Evolutionary conservation across 179 eudicot species (phyloP), one percentile per base, ranked within the genome.

Genomic region (Heliamphora pulchella): DNA sequence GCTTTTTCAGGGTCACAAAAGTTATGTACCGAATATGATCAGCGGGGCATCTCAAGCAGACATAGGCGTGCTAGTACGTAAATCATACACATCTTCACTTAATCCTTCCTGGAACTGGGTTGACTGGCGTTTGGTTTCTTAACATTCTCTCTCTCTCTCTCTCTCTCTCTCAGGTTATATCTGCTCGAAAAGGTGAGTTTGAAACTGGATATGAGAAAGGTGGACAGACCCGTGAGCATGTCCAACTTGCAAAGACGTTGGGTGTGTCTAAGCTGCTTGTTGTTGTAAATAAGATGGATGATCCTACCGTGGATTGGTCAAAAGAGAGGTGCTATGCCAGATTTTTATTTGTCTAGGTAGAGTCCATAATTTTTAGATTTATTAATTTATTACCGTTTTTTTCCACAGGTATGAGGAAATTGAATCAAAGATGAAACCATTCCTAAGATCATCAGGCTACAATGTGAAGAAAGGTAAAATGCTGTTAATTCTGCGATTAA

Each of bases 41-140:
- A 91, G 92, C 78, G 99, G 99, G 65, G 99, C 99, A 79, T 91
- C 99, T 80, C 99, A 96, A 86, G 99, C 99, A 78, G 99, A 96
- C 76, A 89, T 94, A 10, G 99, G 99, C 59, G 93, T 96, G 78
- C 85, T 96, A 86, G 99, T 96, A 88, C 81, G 86, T 75, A 48
- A 65, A 14, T 51, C 10, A 1, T 78, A 55, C 73, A 61, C 3
- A 74, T 63, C 22, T 62, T 71, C 3, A 54, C 15, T 10, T 46
- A 2, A 8, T 51, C 43, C 61, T 22, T 1, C 5, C 46, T 54
- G 11, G 13, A 20, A 39, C 20, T 64, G 14, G 75, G 39, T 47
- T 70, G 46, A 11, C 3, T 57, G 11, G n/a, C 2, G 46, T 71
- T 53, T 9, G 58, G 22, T 8, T 18, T 71, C 2, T 20, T 2